Evolutionary conservation across 2,329 filamentous ascomycete genomes (phyloP).

Genomic region (Pseudopyricularia cyperi): DNA sequence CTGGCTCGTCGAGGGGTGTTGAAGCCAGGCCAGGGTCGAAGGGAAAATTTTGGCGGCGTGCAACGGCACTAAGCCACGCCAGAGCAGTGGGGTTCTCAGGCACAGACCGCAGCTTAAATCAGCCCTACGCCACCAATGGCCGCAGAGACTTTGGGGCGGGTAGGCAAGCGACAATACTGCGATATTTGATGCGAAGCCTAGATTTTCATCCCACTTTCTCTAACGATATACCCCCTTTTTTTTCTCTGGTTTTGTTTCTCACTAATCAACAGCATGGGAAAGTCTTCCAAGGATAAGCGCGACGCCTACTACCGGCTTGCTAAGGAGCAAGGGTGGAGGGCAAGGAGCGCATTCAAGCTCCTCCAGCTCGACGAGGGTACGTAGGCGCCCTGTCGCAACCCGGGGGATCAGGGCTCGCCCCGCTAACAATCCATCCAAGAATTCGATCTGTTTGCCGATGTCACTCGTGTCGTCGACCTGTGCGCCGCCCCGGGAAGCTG

Average conservation of each 20-base stretch:
- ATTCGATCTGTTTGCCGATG: conserved; percentile 84
- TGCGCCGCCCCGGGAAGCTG: conserved; percentile 94
- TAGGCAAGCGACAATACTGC: neutral
- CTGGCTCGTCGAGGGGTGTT: neutral
- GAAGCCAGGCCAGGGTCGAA: no score
- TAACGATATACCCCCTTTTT: neutral
- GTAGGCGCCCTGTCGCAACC: conserved; percentile 1
- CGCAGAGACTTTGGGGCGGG: neutral
- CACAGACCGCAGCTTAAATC: conserved; percentile 17
- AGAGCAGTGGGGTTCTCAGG: conserved; percentile 1
- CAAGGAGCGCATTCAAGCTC: conserved; percentile 90
- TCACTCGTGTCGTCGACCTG: conserved; percentile 86
- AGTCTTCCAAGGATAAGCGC: conserved; percentile 97
- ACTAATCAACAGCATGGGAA: conserved; percentile 50
- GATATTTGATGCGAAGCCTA: neutral
- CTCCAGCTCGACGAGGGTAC: conserved; percentile 78
- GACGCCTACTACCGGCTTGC: conserved; percentile 96
- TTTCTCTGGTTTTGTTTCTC: neutral
- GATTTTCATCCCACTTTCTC: neutral
- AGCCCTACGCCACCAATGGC: conserved; percentile 10
- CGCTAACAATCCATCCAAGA: conserved; percentile 27
- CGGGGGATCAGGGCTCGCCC: conserved; percentile 1
- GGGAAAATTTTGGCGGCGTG: conserved; percentile 6
- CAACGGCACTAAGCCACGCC: neutral
- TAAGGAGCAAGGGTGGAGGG: conserved; percentile 98